These are phyloP conservation scores for Xanthoconium stramineum DNA, from an alignment of 768 basidiomycete species.

Conservation along the genomic window DNA sequence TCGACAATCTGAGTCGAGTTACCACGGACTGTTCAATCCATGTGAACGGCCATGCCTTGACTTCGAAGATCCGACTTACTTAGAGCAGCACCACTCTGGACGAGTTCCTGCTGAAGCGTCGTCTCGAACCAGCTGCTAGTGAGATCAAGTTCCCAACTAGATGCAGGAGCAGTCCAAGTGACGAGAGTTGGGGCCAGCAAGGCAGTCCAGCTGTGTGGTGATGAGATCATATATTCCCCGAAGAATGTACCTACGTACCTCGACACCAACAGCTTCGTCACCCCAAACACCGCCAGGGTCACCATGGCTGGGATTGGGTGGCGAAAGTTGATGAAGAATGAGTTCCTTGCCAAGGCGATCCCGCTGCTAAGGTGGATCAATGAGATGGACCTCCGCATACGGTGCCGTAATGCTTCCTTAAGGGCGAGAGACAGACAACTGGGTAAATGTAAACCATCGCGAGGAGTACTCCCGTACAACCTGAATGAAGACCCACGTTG, in stretches of 20 bases:
- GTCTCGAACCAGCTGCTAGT: constrained; percentile 1
- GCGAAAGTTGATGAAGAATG: background rate
- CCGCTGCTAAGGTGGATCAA: constrained; percentile 9
- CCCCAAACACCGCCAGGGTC: constrained; percentile 5
- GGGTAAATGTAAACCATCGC: background rate
- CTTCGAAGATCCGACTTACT: background rate
- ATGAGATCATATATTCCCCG: background rate
- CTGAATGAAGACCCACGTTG: background rate
- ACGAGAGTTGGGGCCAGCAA: constrained; percentile 8
- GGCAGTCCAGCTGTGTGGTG: constrained; percentile 11
- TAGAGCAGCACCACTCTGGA: background rate
- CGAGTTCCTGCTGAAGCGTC: background rate
- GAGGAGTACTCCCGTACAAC: background rate
- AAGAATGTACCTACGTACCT: constrained; percentile 1
- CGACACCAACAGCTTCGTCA: constrained; percentile 13
- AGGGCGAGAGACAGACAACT: constrained; percentile 9
- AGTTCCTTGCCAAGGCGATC: constrained; percentile 4
- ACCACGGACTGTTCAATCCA: constrained; percentile 3
- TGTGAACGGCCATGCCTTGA: background rate
- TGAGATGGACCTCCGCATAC: constrained; percentile 10
- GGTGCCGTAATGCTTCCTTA: constrained; percentile 17
- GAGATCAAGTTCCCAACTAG: constrained; percentile 10
- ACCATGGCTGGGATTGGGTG: background rate
- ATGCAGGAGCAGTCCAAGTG: background rate
- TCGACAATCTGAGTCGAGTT: constrained; percentile 13